phyloP scores from a whole-genome alignment of 75 land plant species.

The Pseudotsuga menziesii region DNA sequence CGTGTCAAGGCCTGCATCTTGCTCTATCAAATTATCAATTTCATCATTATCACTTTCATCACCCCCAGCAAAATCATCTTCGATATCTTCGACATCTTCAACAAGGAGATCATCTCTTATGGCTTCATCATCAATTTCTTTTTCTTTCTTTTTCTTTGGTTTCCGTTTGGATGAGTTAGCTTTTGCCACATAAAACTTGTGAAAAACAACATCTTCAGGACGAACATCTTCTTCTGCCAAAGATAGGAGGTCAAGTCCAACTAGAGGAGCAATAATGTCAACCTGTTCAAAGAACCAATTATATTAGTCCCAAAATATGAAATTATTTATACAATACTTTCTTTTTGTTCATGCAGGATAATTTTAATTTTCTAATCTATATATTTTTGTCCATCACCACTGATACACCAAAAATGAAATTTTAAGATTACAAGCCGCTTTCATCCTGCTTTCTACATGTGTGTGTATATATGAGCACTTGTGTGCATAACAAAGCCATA shows the following conservation, averaged over 20 bases:
- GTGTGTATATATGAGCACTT: not conserved
- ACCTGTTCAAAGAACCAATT: conserved; percentile 30
- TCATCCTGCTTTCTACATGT: not conserved
- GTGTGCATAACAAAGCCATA: too few species aligned
- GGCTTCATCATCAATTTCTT: conserved; percentile 44
- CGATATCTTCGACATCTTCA: conserved; percentile 20
- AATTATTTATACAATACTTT: not conserved
- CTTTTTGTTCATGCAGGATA: not conserved
- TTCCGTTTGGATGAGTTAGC: conserved; percentile 49
- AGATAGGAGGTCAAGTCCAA: conserved; percentile 72
- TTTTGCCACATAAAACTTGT: conserved; percentile 80
- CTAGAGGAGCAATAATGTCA: conserved; percentile 40
- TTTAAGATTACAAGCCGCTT: not conserved
- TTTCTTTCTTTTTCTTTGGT: conserved; percentile 57
- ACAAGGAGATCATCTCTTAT: conserved; percentile 33
- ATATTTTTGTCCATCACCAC: not conserved
- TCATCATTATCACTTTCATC: conserved; percentile 88
- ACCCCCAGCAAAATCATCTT: conserved; percentile 33
- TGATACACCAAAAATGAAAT: not conserved
- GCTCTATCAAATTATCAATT: conserved; percentile 73
- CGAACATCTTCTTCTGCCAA: conserved; percentile 87
- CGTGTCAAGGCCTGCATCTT: conserved; percentile 17
- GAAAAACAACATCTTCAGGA: conserved; percentile 94
- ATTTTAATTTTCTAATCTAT: too few species aligned
- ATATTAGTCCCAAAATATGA: not conserved